Base-by-base conservation (phyloP, 306 rosid species). In the Casuarina cunninghamiana region DNA sequence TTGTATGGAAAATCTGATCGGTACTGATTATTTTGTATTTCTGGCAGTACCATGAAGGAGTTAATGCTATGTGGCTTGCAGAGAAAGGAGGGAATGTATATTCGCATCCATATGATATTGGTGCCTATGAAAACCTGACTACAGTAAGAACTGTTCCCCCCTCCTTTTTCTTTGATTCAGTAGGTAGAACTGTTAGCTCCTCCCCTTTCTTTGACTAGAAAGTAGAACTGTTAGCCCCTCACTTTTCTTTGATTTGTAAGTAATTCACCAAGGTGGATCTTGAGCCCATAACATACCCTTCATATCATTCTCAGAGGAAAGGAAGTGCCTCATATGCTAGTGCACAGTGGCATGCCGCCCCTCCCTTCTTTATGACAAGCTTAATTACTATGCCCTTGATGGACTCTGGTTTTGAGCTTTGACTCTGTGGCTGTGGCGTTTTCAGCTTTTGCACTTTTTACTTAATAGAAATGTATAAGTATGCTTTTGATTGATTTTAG, bases 51-150 rank as follows among this genome's bases (percentile, higher is more conserved):
- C 84, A 91, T 71, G 99, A 95, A 87, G 99, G 99, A 63, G 97
- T 95, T 69, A 93, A 97, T 81, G 97, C 97, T 62, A 86, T 95
- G 89, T 91, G 96, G 97, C 97, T 95, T 82, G 96, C 92, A 13
- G 96, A 93, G 91, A 92, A 95, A 87, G 97, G 93, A 76, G 99
- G 99, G 74, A 76, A 82, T 81, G 69, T 91, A 71, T 95, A 95
- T 84, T 85, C 93, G 48, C 96, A 95, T 91, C 99, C 97, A 15
- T 92, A 95, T 68, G 97, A 93, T 88, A 89, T 93, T 68, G 97
- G 97, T 83, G 94, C 96, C 60, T 93, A 86, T 46, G 93, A 95
- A 87, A 95, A 95, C 87, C 84, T 95, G 79, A 81, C 91, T 37
- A 81, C 87, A 79, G 97, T 94, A 90, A 83, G 87, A 63, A 65